Percentiles rank a stretch among this genome's conserved stretches.
Conservation (phyloP, 192 early-diverging fungal species). For the Mycoemilia scoparia region DNA sequence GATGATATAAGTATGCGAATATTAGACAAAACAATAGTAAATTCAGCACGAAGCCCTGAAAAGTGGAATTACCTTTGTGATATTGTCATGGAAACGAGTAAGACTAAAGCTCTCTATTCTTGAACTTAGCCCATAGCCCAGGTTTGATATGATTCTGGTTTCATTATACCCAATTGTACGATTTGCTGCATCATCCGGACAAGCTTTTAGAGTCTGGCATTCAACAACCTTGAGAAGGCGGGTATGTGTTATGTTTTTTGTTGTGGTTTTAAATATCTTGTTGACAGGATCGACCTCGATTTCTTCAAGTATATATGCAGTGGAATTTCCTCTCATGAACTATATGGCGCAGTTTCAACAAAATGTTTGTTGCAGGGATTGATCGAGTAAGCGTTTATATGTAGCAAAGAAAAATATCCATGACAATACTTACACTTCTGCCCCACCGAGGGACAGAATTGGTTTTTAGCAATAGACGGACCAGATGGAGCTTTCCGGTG, state of each 20-base stretch:
- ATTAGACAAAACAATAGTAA: too few relatives aligned
- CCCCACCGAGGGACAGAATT: conserved; percentile 82
- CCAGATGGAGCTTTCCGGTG: conserved; percentile 67
- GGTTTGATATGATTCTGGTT: conserved; percentile 71
- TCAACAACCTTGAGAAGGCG: conserved; percentile 89
- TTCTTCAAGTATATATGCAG: conserved; percentile 84
- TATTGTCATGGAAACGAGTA: conserved; percentile 60
- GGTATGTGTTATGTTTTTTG: conserved; percentile 83
- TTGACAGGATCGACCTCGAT: conserved; percentile 60
- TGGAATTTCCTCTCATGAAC: conserved; percentile 64
- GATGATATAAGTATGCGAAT: too few relatives aligned
- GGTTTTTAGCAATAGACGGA: conserved; percentile 77
- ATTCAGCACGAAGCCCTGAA: too few relatives aligned
- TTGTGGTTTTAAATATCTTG: conserved; percentile 62
- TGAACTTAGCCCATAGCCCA: conserved; percentile 67
- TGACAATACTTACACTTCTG: conserved; percentile 22
- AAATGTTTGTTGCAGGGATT: background rate
- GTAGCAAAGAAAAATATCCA: too few relatives aligned
- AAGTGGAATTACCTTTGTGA: too few relatives aligned
- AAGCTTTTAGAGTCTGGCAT: conserved; percentile 50
- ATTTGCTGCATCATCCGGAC: conserved; percentile 29
- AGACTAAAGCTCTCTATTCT: conserved; percentile 80
- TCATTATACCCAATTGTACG: conserved; percentile 61
- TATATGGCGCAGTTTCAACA: conserved; percentile 7
- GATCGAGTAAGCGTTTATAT: too few relatives aligned